Evolutionary conservation across 192 early-diverging fungal genomes (phyloP).

Genomic region (Coemansia sp.): DNA sequence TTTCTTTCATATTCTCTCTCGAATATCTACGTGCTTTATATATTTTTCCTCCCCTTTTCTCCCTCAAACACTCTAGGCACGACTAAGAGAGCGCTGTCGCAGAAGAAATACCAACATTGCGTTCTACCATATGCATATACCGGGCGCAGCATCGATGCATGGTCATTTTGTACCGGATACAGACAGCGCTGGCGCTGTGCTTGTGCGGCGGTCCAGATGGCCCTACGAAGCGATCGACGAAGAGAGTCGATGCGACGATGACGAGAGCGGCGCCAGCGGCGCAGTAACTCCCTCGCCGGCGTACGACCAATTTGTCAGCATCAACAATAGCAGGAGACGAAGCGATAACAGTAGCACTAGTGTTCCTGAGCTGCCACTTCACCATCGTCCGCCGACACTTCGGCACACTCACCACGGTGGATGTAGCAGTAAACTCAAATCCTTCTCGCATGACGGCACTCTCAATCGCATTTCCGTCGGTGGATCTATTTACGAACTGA

Average conservation of each 20-base stretch:
- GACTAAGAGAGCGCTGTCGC: neutral
- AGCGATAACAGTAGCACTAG: constrained; percentile 7
- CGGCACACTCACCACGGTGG: neutral
- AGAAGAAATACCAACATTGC: constrained; percentile 1
- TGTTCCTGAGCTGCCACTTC: neutral
- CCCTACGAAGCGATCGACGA: constrained; percentile 7
- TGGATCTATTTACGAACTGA: neutral
- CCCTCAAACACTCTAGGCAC: neutral
- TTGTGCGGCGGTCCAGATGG: constrained; percentile 8
- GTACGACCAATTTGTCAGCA: constrained; percentile 5
- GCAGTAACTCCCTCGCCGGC: neutral
- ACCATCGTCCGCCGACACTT: neutral
- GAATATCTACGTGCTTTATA: neutral
- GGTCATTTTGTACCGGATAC: neutral
- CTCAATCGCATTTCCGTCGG: neutral
- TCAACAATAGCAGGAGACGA: neutral
- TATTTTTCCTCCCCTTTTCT: neutral
- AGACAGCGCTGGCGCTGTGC: constrained; percentile 17
- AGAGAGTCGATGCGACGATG: constrained; percentile 5
- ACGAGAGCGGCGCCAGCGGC: constrained; percentile 5
- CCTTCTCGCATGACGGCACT: constrained; percentile 41
- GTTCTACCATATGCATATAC: neutral
- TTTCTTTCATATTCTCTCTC: neutral
- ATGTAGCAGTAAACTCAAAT: constrained; percentile 18
- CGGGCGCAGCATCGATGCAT: neutral